Evolutionary conservation across 257 asterid species (phyloP).

Genomic region (Orobanche coerulescens): DNA sequence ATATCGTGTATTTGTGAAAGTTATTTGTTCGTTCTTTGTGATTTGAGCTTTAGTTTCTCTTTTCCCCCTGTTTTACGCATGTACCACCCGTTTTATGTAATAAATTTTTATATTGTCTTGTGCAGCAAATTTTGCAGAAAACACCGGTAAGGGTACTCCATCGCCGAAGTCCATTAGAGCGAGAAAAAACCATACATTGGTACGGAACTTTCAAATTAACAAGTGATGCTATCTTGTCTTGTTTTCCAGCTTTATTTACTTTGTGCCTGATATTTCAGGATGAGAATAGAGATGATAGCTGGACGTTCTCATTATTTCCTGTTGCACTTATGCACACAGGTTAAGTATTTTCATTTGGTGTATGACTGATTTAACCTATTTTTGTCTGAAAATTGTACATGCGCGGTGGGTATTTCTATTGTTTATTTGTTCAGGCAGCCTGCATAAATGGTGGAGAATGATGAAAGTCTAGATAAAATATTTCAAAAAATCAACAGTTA

Average conservation of each 20-base stretch:
- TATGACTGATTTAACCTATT: background rate
- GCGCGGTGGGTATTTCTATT: too few relatives aligned
- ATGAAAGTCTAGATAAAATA: background rate
- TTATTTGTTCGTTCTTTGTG: too few relatives aligned
- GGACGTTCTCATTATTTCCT: conserved; percentile 70
- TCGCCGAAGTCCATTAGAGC: conserved; percentile 90
- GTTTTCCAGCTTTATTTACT: conserved; percentile 15
- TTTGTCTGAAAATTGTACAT: background rate
- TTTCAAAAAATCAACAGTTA: background rate
- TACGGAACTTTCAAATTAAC: conserved; percentile 24
- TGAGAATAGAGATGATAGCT: conserved; percentile 58
- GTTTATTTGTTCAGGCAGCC: too few relatives aligned
- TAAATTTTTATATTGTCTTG: conserved; percentile 19
- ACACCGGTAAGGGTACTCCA: conserved; percentile 98
- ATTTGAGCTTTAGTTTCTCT: background rate
- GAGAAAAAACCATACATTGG: conserved; percentile 81
- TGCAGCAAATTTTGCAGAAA: conserved; percentile 73
- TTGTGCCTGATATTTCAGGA: conserved; percentile 47
- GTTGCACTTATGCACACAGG: conserved; percentile 94
- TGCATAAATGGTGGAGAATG: background rate
- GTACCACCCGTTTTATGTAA: background rate
- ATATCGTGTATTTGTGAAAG: too few relatives aligned
- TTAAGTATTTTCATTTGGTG: conserved; percentile 19
- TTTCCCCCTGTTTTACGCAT: background rate
- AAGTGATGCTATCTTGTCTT: background rate